Base-by-base conservation (phyloP, 345 rosid species). In the Nephelium lappaceum region DNA sequence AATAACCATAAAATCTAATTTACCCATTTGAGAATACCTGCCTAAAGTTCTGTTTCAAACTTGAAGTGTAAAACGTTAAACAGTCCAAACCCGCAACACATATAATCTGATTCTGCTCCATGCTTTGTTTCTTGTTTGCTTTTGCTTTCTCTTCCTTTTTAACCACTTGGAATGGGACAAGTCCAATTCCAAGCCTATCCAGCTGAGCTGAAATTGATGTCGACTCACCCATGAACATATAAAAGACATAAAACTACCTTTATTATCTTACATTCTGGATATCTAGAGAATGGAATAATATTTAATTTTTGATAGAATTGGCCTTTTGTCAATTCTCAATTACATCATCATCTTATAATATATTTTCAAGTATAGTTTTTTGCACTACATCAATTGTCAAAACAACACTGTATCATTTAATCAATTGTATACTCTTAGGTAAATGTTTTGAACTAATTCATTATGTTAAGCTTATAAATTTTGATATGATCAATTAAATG, bases 91-190 rank as follows among this genome's bases (percentile, higher is more conserved):
- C 55, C 74, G 4, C 3, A 31, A 31, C 36, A 31, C 0, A 23
- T n/a, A 14, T 21, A 14, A 27, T 71, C 8, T 6, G 55, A 11
- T 18, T 71, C 24, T 11, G 74, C n/a, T 18, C 5, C 53, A 49
- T 69, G 21, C 18, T 25, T 69, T n/a, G 11, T 11, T 14, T 49
- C 12, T 19, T 16, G 5, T 19, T 45, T 25, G 12, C 19, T 74
- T 72, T 74, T 63, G n/a, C 77, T 74, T 74, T 74, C 61, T 63
- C 61, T 74, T 74, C 77, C 61, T 74, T 74, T 57, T 63, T 42
- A 63, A 61, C 16, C 3, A 16, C 27, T 45, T 63, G 25, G 9
- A 23, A 41, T 72, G 27, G 12, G 49, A 38, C 66, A n/a, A 10
- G 8, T 39, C 14, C 15, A 49, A 49, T 4, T 16, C 16, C 5